These are phyloP conservation scores for Pilasporangium apinafurcum DNA, from an alignment of 352 stramenopile genomes.

Conservation along the genomic window DNA sequence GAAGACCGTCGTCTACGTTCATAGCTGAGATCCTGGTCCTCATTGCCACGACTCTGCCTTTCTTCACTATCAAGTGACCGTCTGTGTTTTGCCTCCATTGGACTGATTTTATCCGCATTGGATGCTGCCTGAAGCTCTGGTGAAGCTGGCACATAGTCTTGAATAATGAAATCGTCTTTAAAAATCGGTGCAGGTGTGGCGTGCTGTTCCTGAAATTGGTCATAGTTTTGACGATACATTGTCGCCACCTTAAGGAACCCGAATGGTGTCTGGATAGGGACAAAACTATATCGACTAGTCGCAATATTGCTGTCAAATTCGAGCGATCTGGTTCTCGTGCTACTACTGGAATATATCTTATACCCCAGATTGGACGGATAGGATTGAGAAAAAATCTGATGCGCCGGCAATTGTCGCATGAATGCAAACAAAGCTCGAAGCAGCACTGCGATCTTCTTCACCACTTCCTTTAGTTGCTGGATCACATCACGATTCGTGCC, in stretches of 20 bases:
- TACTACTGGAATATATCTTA: conserved; percentile 30
- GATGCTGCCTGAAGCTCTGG: conserved; percentile 20
- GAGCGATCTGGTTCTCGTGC: conserved; percentile 9
- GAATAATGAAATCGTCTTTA: conserved; percentile 78
- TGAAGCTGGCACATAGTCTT: conserved; percentile 76
- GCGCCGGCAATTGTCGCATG: conserved; percentile 65
- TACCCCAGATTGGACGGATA: conserved; percentile 66
- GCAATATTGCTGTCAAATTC: conserved; percentile 32
- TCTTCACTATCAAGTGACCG: not conserved
- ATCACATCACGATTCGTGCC: conserved; percentile 59
- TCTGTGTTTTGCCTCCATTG: conserved; percentile 7
- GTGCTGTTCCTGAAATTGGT: conserved; percentile 30
- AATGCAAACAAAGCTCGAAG: conserved; percentile 70
- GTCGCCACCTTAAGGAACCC: conserved; percentile 58
- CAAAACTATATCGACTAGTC: conserved; percentile 65
- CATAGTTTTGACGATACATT: conserved; percentile 60
- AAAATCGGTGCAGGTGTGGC: conserved; percentile 38
- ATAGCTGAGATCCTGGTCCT: not conserved
- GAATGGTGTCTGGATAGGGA: conserved; percentile 75
- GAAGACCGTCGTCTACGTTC: conserved; percentile 10
- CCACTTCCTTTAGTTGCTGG: conserved; percentile 73
- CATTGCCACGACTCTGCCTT: not conserved
- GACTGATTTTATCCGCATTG: not conserved
- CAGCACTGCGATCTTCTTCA: conserved; percentile 71
- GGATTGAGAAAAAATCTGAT: conserved; percentile 57